phyloP scores from a whole-genome alignment of 352 stramenopile species.

The Globisporangium cylindrosporum region DNA sequence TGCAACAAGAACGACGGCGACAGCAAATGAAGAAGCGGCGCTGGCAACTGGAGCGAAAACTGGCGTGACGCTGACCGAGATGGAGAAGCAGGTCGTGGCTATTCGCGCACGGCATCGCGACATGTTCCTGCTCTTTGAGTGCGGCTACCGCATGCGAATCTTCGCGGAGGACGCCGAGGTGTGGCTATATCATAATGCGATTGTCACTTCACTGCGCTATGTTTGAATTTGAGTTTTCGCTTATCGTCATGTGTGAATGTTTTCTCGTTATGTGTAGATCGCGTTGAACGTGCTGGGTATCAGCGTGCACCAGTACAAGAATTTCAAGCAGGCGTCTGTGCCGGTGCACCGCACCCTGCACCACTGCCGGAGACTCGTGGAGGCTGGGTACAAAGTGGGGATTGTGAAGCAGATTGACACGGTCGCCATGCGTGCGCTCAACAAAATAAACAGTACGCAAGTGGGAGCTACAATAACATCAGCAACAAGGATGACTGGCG shows the following conservation, averaged over 20 bases:
- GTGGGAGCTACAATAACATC: neutral
- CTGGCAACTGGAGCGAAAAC: neutral
- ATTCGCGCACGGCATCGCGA: constrained; percentile 41
- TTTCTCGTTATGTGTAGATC: constrained; percentile 16
- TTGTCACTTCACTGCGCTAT: neutral
- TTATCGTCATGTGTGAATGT: neutral
- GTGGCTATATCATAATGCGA: neutral
- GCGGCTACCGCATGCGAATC: constrained; percentile 76
- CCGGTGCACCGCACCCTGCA: constrained; percentile 38
- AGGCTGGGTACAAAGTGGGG: constrained; percentile 52
- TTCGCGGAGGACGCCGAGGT: constrained; percentile 72
- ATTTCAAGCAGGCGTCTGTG: constrained; percentile 51
- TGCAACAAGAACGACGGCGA: neutral
- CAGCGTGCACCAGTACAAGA: constrained; percentile 27
- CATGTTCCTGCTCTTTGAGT: constrained; percentile 71
- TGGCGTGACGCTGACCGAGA: constrained; percentile 31
- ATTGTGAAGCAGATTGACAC: constrained; percentile 70
- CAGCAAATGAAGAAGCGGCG: no score
- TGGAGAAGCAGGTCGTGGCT: constrained; percentile 72
- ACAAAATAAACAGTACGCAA: neutral
- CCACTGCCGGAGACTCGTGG: constrained; percentile 43
- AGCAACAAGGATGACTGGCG: neutral
- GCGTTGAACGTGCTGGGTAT: constrained; percentile 38
- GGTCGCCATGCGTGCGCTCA: constrained; percentile 17
- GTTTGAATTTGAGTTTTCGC: neutral